Conservation (phyloP, 2,329 filamentous ascomycete species). For the Ceratocystis lukuohia region DNA sequence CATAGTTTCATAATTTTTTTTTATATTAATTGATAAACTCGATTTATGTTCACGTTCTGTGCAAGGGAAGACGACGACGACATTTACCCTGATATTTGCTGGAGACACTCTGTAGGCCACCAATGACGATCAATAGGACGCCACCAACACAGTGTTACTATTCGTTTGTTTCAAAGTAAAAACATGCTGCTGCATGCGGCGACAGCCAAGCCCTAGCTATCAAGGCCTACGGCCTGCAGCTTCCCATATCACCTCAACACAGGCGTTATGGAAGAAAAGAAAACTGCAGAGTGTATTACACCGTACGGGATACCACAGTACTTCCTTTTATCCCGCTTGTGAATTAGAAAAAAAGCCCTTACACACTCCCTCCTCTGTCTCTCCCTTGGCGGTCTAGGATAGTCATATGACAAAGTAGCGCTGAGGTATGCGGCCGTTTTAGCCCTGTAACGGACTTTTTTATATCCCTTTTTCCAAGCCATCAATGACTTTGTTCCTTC, state of each 20-base stretch:
- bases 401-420: not conserved
- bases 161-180: not conserved
- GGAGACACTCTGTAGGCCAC: not conserved
- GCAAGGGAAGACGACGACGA: not conserved
- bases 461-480: not conserved
- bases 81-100: not conserved
- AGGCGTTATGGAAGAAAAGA: not conserved
- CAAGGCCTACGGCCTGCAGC: not conserved
- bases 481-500: constrained; percentile 2
- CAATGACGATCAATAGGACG: constrained; percentile 2
- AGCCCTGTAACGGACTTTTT: not conserved
- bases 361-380: not conserved
- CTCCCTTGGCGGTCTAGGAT: not conserved
- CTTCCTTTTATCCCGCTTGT: not conserved
- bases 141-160: not conserved
- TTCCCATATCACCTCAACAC: not conserved
- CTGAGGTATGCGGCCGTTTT: not conserved
- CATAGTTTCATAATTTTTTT: not conserved
- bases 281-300: not conserved
- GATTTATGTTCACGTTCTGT: not conserved
- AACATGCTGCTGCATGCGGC: not conserved
- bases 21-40: not conserved
- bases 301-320: not conserved
- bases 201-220: not conserved
- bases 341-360: not conserved